Conservation (phyloP, 2,329 filamentous ascomycete species). For the Sclerotinia borealis region DNA sequence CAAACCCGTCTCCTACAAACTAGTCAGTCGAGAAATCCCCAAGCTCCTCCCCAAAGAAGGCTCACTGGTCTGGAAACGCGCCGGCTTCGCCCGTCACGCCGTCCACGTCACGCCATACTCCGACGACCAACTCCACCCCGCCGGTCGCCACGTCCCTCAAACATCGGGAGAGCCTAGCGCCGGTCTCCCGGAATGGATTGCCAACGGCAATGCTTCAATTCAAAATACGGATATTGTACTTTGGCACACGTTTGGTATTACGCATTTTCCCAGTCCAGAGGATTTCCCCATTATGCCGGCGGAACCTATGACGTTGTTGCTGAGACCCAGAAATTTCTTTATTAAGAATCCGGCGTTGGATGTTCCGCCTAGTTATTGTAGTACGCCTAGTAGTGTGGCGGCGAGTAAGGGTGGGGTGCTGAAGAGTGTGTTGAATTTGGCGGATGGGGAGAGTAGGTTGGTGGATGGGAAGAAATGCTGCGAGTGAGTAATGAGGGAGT, state of each 20-base stretch:
- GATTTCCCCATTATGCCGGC: conserved; percentile 91
- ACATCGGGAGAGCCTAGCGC: conserved; percentile 42
- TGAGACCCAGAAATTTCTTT: conserved; percentile 56
- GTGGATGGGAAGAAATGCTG: conserved; percentile 7
- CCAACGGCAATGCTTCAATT: conserved; percentile 60
- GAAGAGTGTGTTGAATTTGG: conserved; percentile 8
- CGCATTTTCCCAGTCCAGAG: conserved; percentile 82
- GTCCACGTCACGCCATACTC: conserved; percentile 60
- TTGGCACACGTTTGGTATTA: conserved; percentile 91
- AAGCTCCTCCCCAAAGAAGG: conserved; percentile 72
- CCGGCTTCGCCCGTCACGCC: conserved; percentile 52
- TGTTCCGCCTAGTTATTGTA: conserved; percentile 60
- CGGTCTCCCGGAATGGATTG: conserved; percentile 41
- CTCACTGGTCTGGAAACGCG: conserved; percentile 62
- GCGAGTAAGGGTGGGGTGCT: conserved; percentile 14
- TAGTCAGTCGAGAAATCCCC: conserved; percentile 81
- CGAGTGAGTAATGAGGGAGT: background rate
- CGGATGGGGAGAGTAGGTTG: conserved; percentile 8
- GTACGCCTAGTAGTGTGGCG: conserved; percentile 63
- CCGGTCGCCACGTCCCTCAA: conserved; percentile 55
- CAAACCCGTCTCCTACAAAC: conserved; percentile 81
- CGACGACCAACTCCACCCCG: conserved; percentile 54
- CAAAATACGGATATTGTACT: conserved; percentile 82
- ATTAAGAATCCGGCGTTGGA: conserved; percentile 52
- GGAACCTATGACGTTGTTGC: conserved; percentile 66